Evolutionary conservation across 306 rosid genomes (phyloP), one percentile per base, ranked within the genome.

Genomic region (Prunus campanulata): DNA sequence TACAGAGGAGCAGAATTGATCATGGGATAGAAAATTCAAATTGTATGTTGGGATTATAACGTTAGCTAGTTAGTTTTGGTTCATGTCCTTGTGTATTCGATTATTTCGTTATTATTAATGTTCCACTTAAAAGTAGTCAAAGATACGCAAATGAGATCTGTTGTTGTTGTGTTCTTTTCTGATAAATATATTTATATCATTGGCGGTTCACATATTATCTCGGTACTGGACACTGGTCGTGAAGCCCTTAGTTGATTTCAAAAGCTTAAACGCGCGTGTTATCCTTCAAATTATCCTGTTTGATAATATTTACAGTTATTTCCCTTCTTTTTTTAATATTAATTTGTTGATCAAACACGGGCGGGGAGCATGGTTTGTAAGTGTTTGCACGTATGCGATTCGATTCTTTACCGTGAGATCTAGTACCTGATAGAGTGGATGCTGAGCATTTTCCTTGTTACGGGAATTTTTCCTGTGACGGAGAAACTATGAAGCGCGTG

Each of bases 101-200:
- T 70, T 30, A 70, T 51, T 74, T 57, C 69, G 82, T 81, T 73
- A 50, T 50, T 78, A 48, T 19, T 68, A 57, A 68, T 51, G 68
- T 66, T 68, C 25, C 66, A 52, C 44, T 48, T 57, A 7, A 42
- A 0, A 14, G 35, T 20, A 14, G 16, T 52, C 20, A 29, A 39
- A 56, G 24, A 8, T 39, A 52, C 24, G 29, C 13, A 39, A 32
- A 11, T 30, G 25, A 24, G 60, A 24, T 25, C 18, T 15, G 16
- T 25, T 15, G 64, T 25, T 25, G 15, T 25, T 8, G 63, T 70
- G 30, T 54, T 52, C 42, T 68, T 15, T 48, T 71, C 10, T 42
- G 11, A 12, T 71, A 13, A 71, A 29, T 6, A 20, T 51, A 10
- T 48, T 48, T 48, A 35, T 9, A 29, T 64, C 48, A 8, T 64